These are phyloP conservation scores for Ogataea angusta DNA, from an alignment of 805 yeast species.

Conservation along the genomic window DNA sequence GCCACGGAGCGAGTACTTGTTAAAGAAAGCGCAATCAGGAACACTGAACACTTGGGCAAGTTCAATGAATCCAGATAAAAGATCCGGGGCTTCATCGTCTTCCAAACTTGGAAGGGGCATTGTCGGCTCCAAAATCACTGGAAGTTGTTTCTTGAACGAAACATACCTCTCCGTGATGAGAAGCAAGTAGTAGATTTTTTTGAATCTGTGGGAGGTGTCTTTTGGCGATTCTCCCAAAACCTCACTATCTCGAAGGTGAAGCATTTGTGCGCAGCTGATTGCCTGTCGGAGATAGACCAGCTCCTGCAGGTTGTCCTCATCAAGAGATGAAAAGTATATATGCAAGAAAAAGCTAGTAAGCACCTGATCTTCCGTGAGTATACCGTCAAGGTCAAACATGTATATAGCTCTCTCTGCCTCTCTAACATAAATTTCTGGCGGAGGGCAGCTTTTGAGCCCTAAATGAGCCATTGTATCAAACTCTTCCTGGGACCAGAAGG, in stretches of 20 bases:
- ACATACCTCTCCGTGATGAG: constrained; percentile 1
- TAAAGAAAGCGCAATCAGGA: neutral
- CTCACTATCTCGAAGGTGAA: neutral
- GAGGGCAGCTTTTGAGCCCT: neutral
- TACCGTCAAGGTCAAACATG: neutral
- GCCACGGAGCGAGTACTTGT: neutral
- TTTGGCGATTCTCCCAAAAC: neutral
- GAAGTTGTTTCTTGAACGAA: constrained; percentile 1
- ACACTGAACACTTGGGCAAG: neutral
- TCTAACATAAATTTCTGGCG: neutral
- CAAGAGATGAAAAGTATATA: neutral
- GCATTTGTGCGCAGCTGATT: constrained; percentile 1
- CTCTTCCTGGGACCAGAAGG: neutral
- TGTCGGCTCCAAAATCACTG: neutral
- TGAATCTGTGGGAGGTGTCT: neutral
- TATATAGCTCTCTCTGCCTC: neutral
- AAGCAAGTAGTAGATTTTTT: neutral
- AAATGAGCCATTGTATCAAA: neutral
- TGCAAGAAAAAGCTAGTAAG: neutral
- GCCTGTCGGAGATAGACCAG: constrained; percentile 1
- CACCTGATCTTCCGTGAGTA: neutral
- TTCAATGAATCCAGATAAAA: neutral
- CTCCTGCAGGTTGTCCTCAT: neutral
- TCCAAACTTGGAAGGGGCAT: neutral
- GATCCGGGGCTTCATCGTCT: neutral